Conservation (phyloP, 2,329 filamentous ascomycete genomes). For the Colletotrichum costaricense region DNA sequence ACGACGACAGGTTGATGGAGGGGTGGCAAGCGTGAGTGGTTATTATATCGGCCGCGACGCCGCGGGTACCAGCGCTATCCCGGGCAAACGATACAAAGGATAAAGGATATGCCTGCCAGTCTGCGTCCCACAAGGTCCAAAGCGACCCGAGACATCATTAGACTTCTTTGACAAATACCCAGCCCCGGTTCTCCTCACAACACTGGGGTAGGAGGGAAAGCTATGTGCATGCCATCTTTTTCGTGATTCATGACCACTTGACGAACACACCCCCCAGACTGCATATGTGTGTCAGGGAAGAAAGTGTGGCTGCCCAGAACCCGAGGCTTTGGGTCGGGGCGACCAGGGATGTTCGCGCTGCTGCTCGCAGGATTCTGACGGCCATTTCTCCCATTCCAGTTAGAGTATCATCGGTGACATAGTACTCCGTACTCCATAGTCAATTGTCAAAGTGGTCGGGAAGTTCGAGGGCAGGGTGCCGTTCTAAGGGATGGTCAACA, state of each 20-base stretch:
- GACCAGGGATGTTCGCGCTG: constrained; percentile 7
- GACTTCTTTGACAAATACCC: constrained; percentile 36
- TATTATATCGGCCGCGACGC: constrained; percentile 32
- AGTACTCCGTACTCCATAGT: background rate
- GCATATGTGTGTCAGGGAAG: constrained; percentile 30
- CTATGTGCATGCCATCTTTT: background rate
- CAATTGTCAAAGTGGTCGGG: background rate
- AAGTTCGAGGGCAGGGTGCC: background rate
- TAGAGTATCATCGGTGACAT: constrained; percentile 1
- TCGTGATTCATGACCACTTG: constrained; percentile 32
- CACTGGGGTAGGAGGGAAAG: background rate
- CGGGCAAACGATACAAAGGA: constrained; percentile 32
- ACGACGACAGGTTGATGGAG: constrained; percentile 6
- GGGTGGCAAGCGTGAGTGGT: constrained; percentile 25
- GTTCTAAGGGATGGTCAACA: constrained; percentile 24
- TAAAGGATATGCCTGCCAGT: constrained; percentile 34
- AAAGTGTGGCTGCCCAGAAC: constrained; percentile 36
- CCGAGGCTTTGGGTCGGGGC: constrained; percentile 33
- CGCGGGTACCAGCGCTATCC: constrained; percentile 26
- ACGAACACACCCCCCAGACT: constrained; percentile 14
- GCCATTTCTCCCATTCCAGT: background rate
- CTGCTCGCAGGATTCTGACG: constrained; percentile 14
- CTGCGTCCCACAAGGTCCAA: constrained; percentile 12
- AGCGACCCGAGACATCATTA: constrained; percentile 33
- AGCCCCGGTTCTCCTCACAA: constrained; percentile 20